phyloP scores from a whole-genome alignment of 2,329 filamentous ascomycete species.

The Trichoderma brevicompactum region DNA sequence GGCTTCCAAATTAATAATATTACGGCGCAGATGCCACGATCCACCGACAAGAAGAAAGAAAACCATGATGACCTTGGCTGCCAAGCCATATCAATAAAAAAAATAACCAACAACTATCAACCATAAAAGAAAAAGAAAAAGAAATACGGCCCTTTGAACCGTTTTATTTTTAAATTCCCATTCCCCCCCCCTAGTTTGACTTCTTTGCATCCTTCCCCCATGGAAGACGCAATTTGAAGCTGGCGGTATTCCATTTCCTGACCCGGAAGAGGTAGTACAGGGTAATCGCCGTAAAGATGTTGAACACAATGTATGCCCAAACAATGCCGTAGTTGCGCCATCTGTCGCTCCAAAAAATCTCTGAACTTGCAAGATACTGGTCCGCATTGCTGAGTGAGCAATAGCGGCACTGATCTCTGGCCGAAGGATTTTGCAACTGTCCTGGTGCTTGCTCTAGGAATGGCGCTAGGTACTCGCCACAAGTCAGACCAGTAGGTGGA shows the following conservation, averaged over 20 bases:
- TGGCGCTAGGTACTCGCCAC: slow-evolving; percentile 63
- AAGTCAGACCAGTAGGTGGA: slow-evolving; percentile 65
- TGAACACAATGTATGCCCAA: slow-evolving; percentile 69
- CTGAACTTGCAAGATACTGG: slow-evolving; percentile 56
- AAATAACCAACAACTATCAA: background rate
- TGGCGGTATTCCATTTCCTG: slow-evolving; percentile 39
- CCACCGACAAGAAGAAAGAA: background rate
- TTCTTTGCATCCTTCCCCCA: slow-evolving; percentile 36
- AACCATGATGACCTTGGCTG: background rate
- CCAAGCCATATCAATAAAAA: background rate
- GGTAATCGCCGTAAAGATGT: slow-evolving; percentile 60
- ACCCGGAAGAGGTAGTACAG: slow-evolving; percentile 69
- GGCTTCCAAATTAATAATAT: background rate
- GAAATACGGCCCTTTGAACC: background rate
- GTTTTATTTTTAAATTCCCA: background rate
- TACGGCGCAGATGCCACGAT: background rate
- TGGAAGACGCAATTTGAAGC: slow-evolving; percentile 22
- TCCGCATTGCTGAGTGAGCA: slow-evolving; percentile 67
- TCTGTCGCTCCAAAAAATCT: slow-evolving; percentile 56
- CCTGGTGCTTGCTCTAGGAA: slow-evolving; percentile 59
- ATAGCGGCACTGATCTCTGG: slow-evolving; percentile 64
- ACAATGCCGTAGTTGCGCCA: slow-evolving; percentile 75
- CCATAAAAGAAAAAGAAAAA: too few species aligned
- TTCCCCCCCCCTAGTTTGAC: background rate
- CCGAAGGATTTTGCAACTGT: slow-evolving; percentile 64